Evolutionary conservation across 768 basidiomycete genomes (phyloP).

Genomic region (Termitomyces sp.): DNA sequence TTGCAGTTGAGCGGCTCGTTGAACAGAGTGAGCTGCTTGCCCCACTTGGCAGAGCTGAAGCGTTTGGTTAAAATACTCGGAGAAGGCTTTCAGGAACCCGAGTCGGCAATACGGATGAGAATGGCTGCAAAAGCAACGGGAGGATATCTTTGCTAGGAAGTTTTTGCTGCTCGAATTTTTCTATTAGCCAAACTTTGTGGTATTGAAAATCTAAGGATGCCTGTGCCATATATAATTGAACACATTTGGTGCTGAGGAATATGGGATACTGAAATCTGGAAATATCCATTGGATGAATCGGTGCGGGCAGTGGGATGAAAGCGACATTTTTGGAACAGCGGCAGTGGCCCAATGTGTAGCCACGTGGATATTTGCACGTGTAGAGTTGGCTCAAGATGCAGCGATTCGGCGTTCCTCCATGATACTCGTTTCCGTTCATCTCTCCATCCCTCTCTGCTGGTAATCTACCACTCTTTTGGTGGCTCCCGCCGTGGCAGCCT

Average conservation of each 20-base stretch:
- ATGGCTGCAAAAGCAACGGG: conserved; percentile 6
- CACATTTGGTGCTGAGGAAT: neutral
- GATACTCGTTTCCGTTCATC: neutral
- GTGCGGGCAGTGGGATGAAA: neutral
- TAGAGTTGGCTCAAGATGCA: neutral
- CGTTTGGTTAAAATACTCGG: conserved; percentile 2
- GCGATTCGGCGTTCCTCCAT: neutral
- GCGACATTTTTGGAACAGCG: too few relatives aligned
- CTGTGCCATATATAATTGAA: neutral
- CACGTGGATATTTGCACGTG: neutral
- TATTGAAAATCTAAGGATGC: too few relatives aligned
- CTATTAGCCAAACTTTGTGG: too few relatives aligned
- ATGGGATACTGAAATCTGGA: neutral
- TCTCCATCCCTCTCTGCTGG: conserved; percentile 8
- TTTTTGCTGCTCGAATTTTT: conserved; percentile 6
- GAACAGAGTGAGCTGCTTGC: conserved; percentile 7
- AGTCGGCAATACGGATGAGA: neutral
- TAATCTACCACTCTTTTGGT: conserved; percentile 1
- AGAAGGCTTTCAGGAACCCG: neutral
- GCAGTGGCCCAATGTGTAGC: neutral
- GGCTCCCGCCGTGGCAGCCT: neutral
- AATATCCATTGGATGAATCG: neutral
- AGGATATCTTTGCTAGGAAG: conserved; percentile 1
- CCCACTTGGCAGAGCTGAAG: conserved; percentile 1
- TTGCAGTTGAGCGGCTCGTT: conserved; percentile 6